A percentile compares a stretch with the other conserved stretches of the same genome.
phyloP scores from a whole-genome alignment of 1,284 basidiomycete genomes.

The Trichosporon asahii region DNA sequence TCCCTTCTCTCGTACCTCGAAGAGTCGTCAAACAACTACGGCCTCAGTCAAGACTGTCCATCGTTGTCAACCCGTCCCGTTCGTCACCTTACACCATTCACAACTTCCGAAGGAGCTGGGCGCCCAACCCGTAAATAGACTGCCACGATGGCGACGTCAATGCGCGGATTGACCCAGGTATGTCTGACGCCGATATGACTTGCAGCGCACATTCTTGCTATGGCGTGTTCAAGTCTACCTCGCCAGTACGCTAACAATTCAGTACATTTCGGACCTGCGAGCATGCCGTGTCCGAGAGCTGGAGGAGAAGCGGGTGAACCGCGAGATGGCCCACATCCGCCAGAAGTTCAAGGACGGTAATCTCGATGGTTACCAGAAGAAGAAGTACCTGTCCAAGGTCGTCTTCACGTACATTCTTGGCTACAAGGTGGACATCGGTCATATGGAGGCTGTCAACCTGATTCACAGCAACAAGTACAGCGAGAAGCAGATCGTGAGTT shows the following conservation, averaged over 20 bases:
- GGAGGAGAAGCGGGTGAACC: constrained; percentile 91
- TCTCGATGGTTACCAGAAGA: constrained; percentile 97
- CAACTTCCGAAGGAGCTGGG: not conserved
- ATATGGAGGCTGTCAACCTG: constrained; percentile 98
- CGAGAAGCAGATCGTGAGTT: constrained; percentile 95
- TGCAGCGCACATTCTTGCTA: not conserved
- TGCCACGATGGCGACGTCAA: constrained; percentile 68
- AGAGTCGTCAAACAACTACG: not conserved
- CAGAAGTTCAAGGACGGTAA: constrained; percentile 99
- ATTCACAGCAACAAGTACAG: constrained; percentile 94
- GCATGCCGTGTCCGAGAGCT: constrained; percentile 61
- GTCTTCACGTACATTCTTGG: constrained; percentile 99
- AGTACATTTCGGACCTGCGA: constrained; percentile 98
- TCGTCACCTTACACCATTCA: not conserved
- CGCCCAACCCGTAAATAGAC: not conserved
- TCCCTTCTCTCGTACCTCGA: not conserved
- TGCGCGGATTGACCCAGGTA: constrained; percentile 87
- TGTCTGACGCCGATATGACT: constrained; percentile 22
- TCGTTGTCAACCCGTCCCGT: not conserved
- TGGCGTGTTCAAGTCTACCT: not conserved
- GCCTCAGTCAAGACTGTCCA: not conserved
- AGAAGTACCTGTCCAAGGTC: constrained; percentile 89
- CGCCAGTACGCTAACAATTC: constrained; percentile 22
- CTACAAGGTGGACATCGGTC: constrained; percentile 97
- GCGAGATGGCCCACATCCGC: constrained; percentile 99